Percentiles rank a stretch among this genome's conserved stretches.
Conservation (phyloP, 257 asterid species). For the Ligustrum vulgare region DNA sequence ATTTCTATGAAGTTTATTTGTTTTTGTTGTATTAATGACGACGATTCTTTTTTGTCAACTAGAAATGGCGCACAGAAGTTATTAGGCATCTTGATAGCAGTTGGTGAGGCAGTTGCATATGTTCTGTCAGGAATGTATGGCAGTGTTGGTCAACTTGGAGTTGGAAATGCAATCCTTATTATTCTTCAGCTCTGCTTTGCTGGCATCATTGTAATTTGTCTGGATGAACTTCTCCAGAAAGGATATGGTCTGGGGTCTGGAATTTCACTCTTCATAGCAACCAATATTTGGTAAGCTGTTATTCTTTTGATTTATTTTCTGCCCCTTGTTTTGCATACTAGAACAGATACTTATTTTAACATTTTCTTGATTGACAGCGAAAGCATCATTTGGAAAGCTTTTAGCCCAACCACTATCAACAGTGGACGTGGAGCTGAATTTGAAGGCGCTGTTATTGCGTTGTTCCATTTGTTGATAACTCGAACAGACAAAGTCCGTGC, state of each 20-base stretch:
- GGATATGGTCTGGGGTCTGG: constrained; percentile 45
- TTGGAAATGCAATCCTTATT: constrained; percentile 39
- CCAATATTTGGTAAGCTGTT: constrained; percentile 35
- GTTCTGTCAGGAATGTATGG: constrained; percentile 44
- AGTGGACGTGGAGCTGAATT: constrained; percentile 46
- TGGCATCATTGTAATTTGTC: constrained; percentile 38
- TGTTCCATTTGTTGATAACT: constrained; percentile 38
- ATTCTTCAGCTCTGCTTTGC: constrained; percentile 40
- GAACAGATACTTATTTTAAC: background rate
- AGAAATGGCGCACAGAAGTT: constrained; percentile 43
- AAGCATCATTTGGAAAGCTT: constrained; percentile 41
- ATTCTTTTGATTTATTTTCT: background rate
- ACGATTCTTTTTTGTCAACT: background rate
- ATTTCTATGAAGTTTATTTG: background rate
- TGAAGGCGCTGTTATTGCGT: constrained; percentile 43
- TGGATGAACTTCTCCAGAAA: constrained; percentile 41
- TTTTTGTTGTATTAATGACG: background rate
- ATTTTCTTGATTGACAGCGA: constrained; percentile 23
- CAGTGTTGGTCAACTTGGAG: constrained; percentile 40
- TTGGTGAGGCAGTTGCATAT: constrained; percentile 44
- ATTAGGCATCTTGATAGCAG: constrained; percentile 38
- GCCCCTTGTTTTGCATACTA: background rate
- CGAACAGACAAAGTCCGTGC: constrained; percentile 41
- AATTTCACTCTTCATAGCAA: constrained; percentile 41
- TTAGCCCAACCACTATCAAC: constrained; percentile 39